phyloP scores from a whole-genome alignment of 2,329 filamentous ascomycete species.

The Trichoderma oligosporum region DNA sequence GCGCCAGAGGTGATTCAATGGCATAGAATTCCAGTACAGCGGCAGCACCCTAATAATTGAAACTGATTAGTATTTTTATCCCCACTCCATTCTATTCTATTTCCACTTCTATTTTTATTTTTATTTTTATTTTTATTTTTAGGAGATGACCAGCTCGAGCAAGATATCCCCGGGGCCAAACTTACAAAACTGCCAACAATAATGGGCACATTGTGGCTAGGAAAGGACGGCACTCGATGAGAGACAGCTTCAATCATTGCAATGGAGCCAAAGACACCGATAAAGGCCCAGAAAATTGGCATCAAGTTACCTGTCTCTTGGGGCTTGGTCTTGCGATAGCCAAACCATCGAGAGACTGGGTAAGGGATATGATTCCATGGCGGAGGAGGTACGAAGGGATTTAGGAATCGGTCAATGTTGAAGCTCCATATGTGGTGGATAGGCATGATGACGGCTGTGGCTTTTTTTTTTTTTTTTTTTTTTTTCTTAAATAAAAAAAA shows the following conservation, averaged over 20 bases:
- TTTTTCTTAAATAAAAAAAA: too few relatives aligned
- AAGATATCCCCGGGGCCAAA: too few relatives aligned
- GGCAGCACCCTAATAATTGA: constrained; percentile 58
- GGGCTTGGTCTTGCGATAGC: constrained; percentile 48
- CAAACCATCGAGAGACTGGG: constrained; percentile 65
- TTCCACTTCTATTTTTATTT: too few relatives aligned
- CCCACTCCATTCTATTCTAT: too few relatives aligned
- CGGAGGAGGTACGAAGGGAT: constrained; percentile 64
- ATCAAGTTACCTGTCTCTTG: constrained; percentile 53
- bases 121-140: too few relatives aligned
- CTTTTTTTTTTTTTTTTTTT: not conserved
- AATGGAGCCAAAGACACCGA: constrained; percentile 62
- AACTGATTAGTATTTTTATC: constrained; percentile 6
- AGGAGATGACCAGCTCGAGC: too few relatives aligned
- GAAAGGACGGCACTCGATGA: constrained; percentile 51
- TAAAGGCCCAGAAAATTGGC: constrained; percentile 57
- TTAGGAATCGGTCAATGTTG: constrained; percentile 73
- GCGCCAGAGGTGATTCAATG: constrained; percentile 67
- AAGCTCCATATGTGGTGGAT: constrained; percentile 49
- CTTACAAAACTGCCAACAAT: constrained; percentile 69
- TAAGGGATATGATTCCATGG: constrained; percentile 61
- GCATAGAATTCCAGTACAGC: constrained; percentile 72
- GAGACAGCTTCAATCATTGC: constrained; percentile 56
- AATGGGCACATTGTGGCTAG: constrained; percentile 50
- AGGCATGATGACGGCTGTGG: constrained; percentile 10